A percentile compares a stretch with the other conserved stretches of the same genome.
Conservation (phyloP, 2,329 filamentous ascomycete genomes). For the Metarhizium anisopliae region DNA sequence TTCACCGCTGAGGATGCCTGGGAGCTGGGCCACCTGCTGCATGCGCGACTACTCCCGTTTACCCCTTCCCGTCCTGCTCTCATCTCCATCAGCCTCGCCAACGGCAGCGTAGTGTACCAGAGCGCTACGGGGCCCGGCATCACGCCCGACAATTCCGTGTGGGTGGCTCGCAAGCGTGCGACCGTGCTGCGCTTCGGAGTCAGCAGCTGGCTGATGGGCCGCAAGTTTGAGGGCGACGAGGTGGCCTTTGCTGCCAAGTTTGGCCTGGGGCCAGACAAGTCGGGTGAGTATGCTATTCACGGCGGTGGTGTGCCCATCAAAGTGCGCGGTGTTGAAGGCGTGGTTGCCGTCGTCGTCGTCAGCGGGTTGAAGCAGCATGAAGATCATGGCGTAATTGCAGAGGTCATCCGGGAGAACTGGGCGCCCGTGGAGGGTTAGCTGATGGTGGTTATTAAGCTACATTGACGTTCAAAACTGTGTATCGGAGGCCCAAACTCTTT, state of each 20-base stretch:
- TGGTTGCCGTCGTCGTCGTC: constrained; percentile 67
- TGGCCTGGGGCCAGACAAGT: constrained; percentile 45
- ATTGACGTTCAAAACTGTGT: too few relatives aligned
- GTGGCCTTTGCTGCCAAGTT: constrained; percentile 55
- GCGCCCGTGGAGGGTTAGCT: constrained; percentile 8
- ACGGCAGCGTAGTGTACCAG: constrained; percentile 56
- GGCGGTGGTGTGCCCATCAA: constrained; percentile 67
- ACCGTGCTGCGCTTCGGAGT: constrained; percentile 63
- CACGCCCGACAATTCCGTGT: constrained; percentile 61
- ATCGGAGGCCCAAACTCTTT: too few relatives aligned
- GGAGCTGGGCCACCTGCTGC: constrained; percentile 54
- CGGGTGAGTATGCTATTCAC: constrained; percentile 63
- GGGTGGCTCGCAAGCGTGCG: constrained; percentile 62
- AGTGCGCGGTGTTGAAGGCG: constrained; percentile 64
- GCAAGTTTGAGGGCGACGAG: constrained; percentile 59
- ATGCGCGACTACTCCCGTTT: constrained; percentile 50
- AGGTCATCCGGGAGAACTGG: constrained; percentile 52
- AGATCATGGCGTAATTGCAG: constrained; percentile 68
- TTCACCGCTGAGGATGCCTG: constrained; percentile 60
- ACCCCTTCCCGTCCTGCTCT: constrained; percentile 36
- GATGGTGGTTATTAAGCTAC: background rate
- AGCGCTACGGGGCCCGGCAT: constrained; percentile 56
- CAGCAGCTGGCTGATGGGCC: constrained; percentile 62
- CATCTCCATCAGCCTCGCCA: constrained; percentile 56
- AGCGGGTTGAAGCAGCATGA: constrained; percentile 68